A percentile compares a stretch with the other conserved stretches of the same genome.
Conservation (phyloP, 345 rosid species). For the Erucastrum elatum region DNA sequence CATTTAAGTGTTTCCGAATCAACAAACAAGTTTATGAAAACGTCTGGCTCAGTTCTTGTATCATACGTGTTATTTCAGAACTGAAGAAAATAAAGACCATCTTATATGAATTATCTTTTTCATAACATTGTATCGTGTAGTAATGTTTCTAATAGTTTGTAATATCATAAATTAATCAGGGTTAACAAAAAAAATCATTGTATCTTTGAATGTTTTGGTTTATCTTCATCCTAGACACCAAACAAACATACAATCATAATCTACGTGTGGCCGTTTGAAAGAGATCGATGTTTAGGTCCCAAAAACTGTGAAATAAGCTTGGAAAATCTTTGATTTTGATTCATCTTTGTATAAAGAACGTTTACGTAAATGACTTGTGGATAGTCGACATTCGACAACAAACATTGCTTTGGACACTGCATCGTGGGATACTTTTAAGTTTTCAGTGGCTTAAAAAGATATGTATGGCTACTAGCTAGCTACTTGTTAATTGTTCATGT, state of each 20-base stretch:
- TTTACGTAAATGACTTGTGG: slow-evolving; percentile 1
- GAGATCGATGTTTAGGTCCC: slow-evolving; percentile 22
- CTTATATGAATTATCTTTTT: neutral
- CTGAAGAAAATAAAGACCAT: neutral
- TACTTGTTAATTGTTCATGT: neutral
- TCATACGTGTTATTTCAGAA: too few species aligned
- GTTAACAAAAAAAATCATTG: too few species aligned
- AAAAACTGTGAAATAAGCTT: slow-evolving; percentile 11
- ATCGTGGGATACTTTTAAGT: slow-evolving; percentile 12
- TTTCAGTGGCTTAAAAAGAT: slow-evolving; percentile 6
- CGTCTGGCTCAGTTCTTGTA: neutral
- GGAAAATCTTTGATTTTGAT: neutral
- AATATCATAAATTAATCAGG: neutral
- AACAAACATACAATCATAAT: slow-evolving; percentile 9
- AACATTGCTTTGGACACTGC: slow-evolving; percentile 13
- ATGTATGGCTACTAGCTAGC: neutral
- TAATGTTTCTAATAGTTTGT: neutral
- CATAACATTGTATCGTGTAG: neutral
- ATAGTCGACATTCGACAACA: slow-evolving; percentile 22
- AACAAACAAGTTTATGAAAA: neutral
- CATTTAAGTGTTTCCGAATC: neutral
- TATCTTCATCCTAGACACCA: slow-evolving; percentile 4
- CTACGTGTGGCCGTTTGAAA: slow-evolving; percentile 8
- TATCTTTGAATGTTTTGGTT: neutral
- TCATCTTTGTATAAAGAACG: slow-evolving; percentile 11